Base-by-base conservation (phyloP, 169 alveolate species). In the Plasmodium coatneyi region DNA sequence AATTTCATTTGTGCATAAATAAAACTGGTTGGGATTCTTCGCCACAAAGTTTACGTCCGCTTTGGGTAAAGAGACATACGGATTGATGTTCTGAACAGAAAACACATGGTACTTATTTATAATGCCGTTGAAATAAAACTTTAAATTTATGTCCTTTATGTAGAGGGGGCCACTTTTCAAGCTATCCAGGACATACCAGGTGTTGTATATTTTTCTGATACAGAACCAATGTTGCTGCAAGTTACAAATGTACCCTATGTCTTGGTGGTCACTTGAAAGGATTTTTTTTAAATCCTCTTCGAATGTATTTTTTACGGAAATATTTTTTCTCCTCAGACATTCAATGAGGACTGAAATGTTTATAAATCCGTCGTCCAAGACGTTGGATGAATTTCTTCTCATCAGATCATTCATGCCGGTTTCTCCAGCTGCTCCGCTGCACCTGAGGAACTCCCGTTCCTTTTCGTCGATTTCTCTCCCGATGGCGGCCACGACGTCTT, bases 171-270 rank as follows among this genome's bases (percentile, higher is more conserved):
- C 95, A 80, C 93, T 41, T 66, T 96, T 96, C 71, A 96, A 95
- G 71, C 97, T 95, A 84, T 96, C 97, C 72, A 96, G 83, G 80
- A 95, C 95, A 93, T 93, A 96, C 98, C 98, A 96, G 6, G 95
- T 96, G 52, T 96, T 97, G 52, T 92, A 70, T 30, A 96, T 95
- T 92, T 95, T 95, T 84, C 98, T 95, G 25, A 96, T 82, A 28
- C 97, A 78, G 84, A 92, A 92, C 98, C 98, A 96, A 79, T 96
- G 98, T 36, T 94, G 92, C 12, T 96, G 92, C 60, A 96, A 94
- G 86, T 96, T 96, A 91, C 96, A 95, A n/a, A 96, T 95, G 83
- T 95, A 96, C 2, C 97, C 98, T 80, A 95, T 96, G 80, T 95
- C 96, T 72, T 92, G 95, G 7, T 92, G 93, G 52, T 95, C 96